phyloP scores from a whole-genome alignment of 139 green algal genomes.

The Closterium sp. region DNA sequence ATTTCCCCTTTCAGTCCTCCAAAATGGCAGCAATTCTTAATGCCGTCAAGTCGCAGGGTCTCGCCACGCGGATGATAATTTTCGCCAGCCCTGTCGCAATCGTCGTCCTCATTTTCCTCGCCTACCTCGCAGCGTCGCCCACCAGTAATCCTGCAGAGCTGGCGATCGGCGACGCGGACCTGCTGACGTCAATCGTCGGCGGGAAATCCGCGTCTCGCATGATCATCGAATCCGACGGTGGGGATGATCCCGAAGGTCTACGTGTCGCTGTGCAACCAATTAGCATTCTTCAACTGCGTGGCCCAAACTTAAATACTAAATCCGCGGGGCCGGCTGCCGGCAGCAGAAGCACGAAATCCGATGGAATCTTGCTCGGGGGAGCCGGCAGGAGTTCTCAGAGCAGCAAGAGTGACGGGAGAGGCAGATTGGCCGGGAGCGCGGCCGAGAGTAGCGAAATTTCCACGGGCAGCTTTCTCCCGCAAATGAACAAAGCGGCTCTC shows the following conservation, averaged over 20 bases:
- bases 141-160: neutral
- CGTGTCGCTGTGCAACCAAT: neutral
- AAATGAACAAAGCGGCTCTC: neutral
- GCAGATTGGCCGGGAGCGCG: neutral
- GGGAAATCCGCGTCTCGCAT: neutral
- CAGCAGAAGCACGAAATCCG: neutral
- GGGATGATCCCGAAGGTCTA: neutral
- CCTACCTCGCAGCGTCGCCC: neutral
- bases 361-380: neutral
- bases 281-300: neutral
- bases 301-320: neutral
- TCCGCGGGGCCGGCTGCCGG: neutral
- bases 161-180: neutral
- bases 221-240: neutral
- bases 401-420: neutral
- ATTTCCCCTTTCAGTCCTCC: neutral
- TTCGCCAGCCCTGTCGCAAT: neutral
- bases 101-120: neutral
- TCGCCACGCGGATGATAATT: neutral
- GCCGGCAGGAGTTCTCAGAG: neutral
- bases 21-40: neutral
- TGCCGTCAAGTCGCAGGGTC: neutral
- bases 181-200: neutral
- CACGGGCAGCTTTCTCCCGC: neutral
- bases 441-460: neutral